These are phyloP conservation scores for Lachancea lanzarotensis DNA, from an alignment of 805 yeast species.

Conservation along the genomic window DNA sequence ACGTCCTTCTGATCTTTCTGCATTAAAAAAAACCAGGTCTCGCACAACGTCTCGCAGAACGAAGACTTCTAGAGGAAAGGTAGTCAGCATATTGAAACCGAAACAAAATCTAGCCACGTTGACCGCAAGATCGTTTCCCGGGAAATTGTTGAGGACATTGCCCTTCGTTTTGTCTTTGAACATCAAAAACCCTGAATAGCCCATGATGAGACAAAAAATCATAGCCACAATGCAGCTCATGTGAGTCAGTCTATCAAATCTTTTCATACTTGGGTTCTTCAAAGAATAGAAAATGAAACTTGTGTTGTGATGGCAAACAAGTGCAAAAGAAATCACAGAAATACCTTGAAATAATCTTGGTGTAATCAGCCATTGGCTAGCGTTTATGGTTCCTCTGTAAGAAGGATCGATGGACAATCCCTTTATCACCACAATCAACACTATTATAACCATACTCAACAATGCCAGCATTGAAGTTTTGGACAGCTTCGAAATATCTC, in stretches of 20 bases:
- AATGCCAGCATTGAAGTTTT: slow-evolving; percentile 83
- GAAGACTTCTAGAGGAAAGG: slow-evolving; percentile 84
- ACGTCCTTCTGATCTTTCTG: slow-evolving; percentile 21
- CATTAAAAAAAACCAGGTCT: slow-evolving; percentile 44
- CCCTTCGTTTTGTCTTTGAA: slow-evolving; percentile 80
- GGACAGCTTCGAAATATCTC: slow-evolving; percentile 79
- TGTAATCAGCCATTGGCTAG: slow-evolving; percentile 47
- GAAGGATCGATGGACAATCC: slow-evolving; percentile 56
- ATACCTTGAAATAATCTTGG: slow-evolving; percentile 77
- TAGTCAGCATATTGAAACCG: slow-evolving; percentile 88
- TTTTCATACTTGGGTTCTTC: slow-evolving; percentile 63
- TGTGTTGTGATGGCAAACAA: slow-evolving; percentile 94
- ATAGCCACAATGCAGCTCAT: slow-evolving; percentile 76
- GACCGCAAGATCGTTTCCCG: slow-evolving; percentile 62
- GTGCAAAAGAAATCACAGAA: slow-evolving; percentile 90
- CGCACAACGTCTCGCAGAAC: slow-evolving; percentile 84
- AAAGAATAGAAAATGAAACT: slow-evolving; percentile 83
- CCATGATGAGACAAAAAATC: slow-evolving; percentile 71
- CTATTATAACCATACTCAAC: slow-evolving; percentile 75
- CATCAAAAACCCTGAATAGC: slow-evolving; percentile 66
- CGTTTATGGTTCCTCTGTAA: slow-evolving; percentile 43
- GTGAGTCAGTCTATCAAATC: slow-evolving; percentile 75
- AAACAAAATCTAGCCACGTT: slow-evolving; percentile 87
- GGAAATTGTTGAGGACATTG: slow-evolving; percentile 81
- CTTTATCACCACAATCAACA: slow-evolving; percentile 60